Base-by-base conservation (phyloP, 257 asterid species). In the Eustoma russellianum region DNA sequence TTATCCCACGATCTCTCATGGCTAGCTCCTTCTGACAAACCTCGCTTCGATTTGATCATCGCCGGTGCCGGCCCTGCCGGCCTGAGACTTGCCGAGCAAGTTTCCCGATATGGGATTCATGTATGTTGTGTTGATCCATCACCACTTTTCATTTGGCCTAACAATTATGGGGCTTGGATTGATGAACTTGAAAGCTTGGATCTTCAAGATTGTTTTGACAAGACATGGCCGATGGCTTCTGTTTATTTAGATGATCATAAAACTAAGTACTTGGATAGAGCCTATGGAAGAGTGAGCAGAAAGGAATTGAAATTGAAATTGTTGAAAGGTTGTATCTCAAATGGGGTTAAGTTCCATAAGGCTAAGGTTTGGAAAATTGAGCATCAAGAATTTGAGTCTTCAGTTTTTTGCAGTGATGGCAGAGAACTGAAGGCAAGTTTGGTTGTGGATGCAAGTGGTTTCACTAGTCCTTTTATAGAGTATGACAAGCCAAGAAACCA, bases 31-130 rank as follows among this genome's bases (percentile, higher is more conserved):
- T 56, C 81, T 2, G 82, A 67, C 51, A 77, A 82, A 17, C 41
- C 67, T 13, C 77, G 65, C 33, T 91, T 84, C 56, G 96, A 91
- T 60, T 82, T 84, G 70, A 60, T 87, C 73, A 76, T 87, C 38
- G 79, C 84, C 30, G 98, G 98, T 5, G 79, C 93, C 50, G 98
- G 98, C 19, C 98, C 98, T 2, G 92, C 96, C 35, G 98, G 98
- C 17, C 80, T 87, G 61, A 74, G 95, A 33, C 74, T 87, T 8
- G 87, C 95, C 7, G 95, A 87, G 73, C 93, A 77, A 51, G 83
- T 84, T 7, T 71, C 96, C 17, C 33, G 74, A 1, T 70, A 63
- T 59, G 94, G 95, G 59, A 79, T 87, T 33, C 70, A 81, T 77
- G 96, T 84, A 55, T 87, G 96, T 54, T 83, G 90, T 55, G 57